Conservation (phyloP, 2,329 filamentous ascomycete genomes). For the Parastagonospora avenae region DNA sequence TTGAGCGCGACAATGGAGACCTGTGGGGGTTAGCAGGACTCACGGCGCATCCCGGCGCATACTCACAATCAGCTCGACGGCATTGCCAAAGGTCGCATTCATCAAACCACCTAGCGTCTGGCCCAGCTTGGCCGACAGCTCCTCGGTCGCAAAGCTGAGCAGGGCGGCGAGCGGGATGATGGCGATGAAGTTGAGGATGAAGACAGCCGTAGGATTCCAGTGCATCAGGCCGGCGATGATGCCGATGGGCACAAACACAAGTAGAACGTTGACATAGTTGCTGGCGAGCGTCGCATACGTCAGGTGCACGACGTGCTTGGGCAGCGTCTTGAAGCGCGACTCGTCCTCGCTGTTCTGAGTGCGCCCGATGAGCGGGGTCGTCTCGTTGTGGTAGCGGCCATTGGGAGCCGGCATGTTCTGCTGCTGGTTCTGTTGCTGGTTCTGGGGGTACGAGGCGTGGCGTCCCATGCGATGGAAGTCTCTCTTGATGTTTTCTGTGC, state of each 20-base stretch:
- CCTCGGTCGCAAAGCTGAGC: conserved; percentile 78
- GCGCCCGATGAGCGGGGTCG: conserved; percentile 36
- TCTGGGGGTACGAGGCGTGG: conserved; percentile 16
- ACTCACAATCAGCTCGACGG: conserved; percentile 75
- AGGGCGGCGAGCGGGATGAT: conserved; percentile 77
- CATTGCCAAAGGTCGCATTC: conserved; percentile 80
- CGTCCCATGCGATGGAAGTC: conserved; percentile 40
- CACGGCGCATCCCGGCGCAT: background rate
- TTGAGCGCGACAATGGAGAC: conserved; percentile 89
- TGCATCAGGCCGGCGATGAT: conserved; percentile 67
- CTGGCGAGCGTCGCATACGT: conserved; percentile 53
- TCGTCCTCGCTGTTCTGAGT: conserved; percentile 25
- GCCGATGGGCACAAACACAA: conserved; percentile 75
- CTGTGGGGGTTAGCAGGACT: conserved; percentile 51
- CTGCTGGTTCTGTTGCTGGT: conserved; percentile 6
- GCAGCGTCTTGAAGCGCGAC: conserved; percentile 32
- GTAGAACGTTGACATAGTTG: conserved; percentile 70
- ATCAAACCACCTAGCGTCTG: conserved; percentile 75
- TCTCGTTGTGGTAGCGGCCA: conserved; percentile 33
- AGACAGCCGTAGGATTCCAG: conserved; percentile 71
- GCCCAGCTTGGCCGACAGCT: conserved; percentile 73
- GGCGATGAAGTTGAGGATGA: conserved; percentile 79
- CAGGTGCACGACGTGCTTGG: conserved; percentile 41
- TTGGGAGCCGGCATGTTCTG: conserved; percentile 33
- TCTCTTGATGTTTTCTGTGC: conserved; percentile 40